Conservation (phyloP, 2,329 filamentous ascomycete species). For the Nemania sp. region DNA sequence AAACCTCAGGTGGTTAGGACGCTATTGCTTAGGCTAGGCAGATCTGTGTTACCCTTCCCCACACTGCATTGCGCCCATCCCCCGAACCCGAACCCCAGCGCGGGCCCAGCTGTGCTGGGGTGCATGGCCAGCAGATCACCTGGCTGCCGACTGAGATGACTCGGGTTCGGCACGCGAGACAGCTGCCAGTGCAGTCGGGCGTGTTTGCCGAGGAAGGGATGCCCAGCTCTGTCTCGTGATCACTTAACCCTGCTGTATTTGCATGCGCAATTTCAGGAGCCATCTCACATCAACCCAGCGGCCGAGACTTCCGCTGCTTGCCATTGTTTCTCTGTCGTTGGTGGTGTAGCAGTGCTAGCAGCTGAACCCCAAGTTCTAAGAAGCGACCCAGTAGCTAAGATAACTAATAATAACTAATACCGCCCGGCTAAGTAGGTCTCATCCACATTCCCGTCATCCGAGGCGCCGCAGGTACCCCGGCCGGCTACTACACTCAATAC, state of each 20-base stretch:
- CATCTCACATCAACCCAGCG: too few species aligned
- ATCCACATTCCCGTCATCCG: constrained; percentile 29
- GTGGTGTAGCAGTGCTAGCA: background rate
- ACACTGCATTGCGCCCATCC: too few species aligned
- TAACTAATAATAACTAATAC: constrained; percentile 24
- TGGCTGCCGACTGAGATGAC: constrained; percentile 20
- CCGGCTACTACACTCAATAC: constrained; percentile 56
- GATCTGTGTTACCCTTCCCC: too few species aligned
- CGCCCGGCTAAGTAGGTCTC: constrained; percentile 27
- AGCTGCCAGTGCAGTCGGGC: constrained; percentile 11
- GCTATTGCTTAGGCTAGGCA: too few species aligned
- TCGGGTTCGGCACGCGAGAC: constrained; percentile 6
- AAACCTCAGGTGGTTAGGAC: background rate
- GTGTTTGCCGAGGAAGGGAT: background rate
- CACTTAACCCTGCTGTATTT: too few species aligned
- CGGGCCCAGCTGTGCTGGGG: background rate
- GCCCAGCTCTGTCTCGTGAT: background rate
- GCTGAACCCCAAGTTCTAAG: background rate
- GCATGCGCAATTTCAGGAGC: constrained; percentile 34
- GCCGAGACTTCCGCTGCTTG: too few species aligned
- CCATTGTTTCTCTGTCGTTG: constrained; percentile 1
- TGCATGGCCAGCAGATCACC: constrained; percentile 13
- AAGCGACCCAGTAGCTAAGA: background rate
- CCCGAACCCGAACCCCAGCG: constrained; percentile 16
- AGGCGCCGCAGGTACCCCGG: constrained; percentile 35